Conservation (phyloP, 495 filamentous ascomycete genomes). For the Trichoderma virens region DNA sequence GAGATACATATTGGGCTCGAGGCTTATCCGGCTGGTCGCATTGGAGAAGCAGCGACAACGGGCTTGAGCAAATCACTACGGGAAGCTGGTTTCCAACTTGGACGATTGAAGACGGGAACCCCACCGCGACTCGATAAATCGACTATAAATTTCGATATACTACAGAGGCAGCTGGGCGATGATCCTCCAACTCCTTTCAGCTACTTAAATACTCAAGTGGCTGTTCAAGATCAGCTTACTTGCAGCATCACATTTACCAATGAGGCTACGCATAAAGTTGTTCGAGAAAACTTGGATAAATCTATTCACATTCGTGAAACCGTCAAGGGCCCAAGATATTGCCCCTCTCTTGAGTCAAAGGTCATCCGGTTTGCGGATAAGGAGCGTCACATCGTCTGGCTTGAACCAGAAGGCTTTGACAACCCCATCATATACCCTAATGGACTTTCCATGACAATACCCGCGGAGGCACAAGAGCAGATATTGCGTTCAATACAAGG, state of each 20-base stretch:
- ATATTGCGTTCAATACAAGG: conserved; percentile 79
- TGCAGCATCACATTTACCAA: conserved; percentile 87
- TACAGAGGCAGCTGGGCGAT: conserved; percentile 73
- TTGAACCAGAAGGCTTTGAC: conserved; percentile 92
- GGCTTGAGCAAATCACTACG: conserved; percentile 86
- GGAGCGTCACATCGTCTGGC: conserved; percentile 81
- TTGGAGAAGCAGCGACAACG: conserved; percentile 91
- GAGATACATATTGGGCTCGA: conserved; percentile 95
- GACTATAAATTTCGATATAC: conserved; percentile 68
- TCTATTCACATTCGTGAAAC: conserved; percentile 94
- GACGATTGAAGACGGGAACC: conserved; percentile 90
- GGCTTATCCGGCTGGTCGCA: conserved; percentile 74
- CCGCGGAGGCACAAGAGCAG: conserved; percentile 72
- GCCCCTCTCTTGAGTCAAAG: conserved; percentile 92
- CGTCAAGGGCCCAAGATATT: conserved; percentile 89
- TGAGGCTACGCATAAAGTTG: conserved; percentile 69
- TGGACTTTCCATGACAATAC: conserved; percentile 94
- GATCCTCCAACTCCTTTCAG: conserved; percentile 85
- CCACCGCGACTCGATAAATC: conserved; percentile 78
- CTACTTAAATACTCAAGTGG: conserved; percentile 70
- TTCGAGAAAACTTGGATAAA: conserved; percentile 80
- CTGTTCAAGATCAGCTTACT: conserved; percentile 70
- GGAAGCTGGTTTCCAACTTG: conserved; percentile 85
- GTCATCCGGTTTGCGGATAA: conserved; percentile 78
- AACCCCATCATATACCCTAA: conserved; percentile 93